These are phyloP conservation scores for Cucurbita pepo DNA, from an alignment of 306 rosid species.

Conservation along the genomic window DNA sequence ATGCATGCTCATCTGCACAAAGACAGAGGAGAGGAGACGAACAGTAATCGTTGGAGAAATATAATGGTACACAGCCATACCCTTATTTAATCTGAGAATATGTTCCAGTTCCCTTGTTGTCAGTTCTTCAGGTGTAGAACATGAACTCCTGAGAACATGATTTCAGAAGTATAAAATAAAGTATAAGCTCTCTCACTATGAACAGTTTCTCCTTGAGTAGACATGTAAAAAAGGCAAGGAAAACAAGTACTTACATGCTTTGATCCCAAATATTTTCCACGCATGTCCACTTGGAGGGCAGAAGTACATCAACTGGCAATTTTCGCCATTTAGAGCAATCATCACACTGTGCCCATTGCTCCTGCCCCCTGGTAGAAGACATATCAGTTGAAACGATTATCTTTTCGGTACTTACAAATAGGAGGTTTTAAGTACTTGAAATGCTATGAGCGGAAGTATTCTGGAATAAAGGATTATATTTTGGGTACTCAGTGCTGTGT, in stretches of 20 bases:
- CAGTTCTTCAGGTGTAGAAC: slow-evolving; percentile 77
- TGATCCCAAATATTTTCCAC: slow-evolving; percentile 77
- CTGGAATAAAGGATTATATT: neutral
- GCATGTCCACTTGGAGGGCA: slow-evolving; percentile 85
- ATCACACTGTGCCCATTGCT: slow-evolving; percentile 98
- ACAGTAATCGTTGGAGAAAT: neutral
- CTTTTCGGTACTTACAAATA: neutral
- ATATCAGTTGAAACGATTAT: slow-evolving; percentile 3
- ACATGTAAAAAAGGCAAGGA: neutral
- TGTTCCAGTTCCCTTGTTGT: slow-evolving; percentile 64
- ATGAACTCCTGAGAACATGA: slow-evolving; percentile 50
- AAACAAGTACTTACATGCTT: slow-evolving; percentile 27
- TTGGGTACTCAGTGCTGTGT: neutral
- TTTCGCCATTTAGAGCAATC: slow-evolving; percentile 85
- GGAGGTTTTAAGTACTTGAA: neutral
- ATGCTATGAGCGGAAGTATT: neutral
- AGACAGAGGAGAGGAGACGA: neutral
- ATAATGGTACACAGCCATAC: slow-evolving; percentile 18
- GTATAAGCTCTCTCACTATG: neutral
- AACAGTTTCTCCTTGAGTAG: neutral
- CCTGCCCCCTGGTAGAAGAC: slow-evolving; percentile 49
- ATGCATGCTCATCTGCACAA: neutral
- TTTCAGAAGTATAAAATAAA: slow-evolving; percentile 10
- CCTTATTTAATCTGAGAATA: slow-evolving; percentile 66
- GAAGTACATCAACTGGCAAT: slow-evolving; percentile 66